phyloP scores from a whole-genome alignment of 208 protist species.

The Blastocrithidia nonstop region DNA sequence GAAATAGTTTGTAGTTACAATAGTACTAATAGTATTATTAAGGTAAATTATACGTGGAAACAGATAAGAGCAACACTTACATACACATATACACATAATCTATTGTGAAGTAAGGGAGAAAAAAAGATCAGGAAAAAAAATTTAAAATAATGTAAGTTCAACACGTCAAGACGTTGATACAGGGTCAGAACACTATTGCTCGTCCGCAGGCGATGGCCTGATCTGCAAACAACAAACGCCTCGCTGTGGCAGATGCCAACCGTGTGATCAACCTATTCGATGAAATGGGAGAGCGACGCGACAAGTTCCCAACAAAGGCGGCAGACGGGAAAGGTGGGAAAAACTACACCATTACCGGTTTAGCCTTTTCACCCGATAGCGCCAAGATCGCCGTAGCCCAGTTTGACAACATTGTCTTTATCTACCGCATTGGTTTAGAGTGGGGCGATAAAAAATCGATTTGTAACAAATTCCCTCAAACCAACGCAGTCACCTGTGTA shows the following conservation, averaged over 20 bases:
- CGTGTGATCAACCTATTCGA: slow-evolving; percentile 91
- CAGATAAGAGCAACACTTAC: no score
- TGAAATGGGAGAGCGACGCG: slow-evolving; percentile 86
- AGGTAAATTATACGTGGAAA: no score
- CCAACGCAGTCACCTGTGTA: slow-evolving; percentile 80
- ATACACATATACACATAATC: slow-evolving; percentile 1
- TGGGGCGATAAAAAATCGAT: slow-evolving; percentile 97
- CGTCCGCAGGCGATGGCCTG: slow-evolving; percentile 87
- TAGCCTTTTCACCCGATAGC: slow-evolving; percentile 94
- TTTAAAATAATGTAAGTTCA: slow-evolving; percentile 82
- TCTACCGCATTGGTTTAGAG: slow-evolving; percentile 93
- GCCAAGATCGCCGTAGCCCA: slow-evolving; percentile 91
- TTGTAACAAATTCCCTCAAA: slow-evolving; percentile 93
- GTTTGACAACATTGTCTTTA: slow-evolving; percentile 92
- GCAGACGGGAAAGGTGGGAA: slow-evolving; percentile 77
- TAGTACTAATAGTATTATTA: no score
- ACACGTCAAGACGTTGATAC: slow-evolving; percentile 83
- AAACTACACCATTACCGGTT: slow-evolving; percentile 77
- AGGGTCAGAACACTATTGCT: slow-evolving; percentile 47
- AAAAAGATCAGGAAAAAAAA: no score
- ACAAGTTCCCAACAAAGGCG: slow-evolving; percentile 91
- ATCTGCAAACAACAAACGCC: slow-evolving; percentile 89
- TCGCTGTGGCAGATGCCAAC: slow-evolving; percentile 82
- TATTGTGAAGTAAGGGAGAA: background rate
- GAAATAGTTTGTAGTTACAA: no score